A percentile compares a stretch with the other conserved stretches of the same genome.
Evolutionary conservation across 169 alveolate species (phyloP).

Genomic region (Theileria annulata): DNA sequence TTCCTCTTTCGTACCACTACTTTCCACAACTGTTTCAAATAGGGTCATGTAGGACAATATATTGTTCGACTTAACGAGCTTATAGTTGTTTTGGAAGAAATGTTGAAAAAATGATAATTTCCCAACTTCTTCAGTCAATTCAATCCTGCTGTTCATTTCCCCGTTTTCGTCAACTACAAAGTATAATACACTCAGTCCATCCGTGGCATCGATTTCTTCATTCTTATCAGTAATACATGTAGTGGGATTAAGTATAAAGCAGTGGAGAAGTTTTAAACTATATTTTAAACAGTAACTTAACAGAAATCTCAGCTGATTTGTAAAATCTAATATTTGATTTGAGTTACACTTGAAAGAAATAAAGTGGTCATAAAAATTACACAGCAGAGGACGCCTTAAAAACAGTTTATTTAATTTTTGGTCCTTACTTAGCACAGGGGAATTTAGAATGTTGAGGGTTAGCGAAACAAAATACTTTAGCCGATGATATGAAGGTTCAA

Average conservation of each 20-base stretch:
- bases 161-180: neutral
- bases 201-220: neutral
- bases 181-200: neutral
- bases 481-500: neutral
- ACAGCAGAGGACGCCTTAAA: neutral
- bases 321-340: neutral
- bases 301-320: neutral
- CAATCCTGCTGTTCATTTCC: neutral
- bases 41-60: neutral
- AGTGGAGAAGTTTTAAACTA: neutral
- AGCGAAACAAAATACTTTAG: neutral
- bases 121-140: neutral
- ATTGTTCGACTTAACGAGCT: neutral
- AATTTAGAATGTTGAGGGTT: neutral
- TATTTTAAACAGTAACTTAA: conserved; percentile 10
- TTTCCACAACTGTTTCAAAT: neutral
- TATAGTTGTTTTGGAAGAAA: neutral
- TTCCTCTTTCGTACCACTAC: neutral
- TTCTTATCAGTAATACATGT: neutral
- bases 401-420: conserved; percentile 6
- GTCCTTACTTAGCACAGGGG: neutral
- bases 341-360: neutral
- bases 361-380: conserved; percentile 4
- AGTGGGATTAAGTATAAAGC: neutral
- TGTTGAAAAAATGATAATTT: neutral